Base-by-base conservation (phyloP, 2,329 filamentous ascomycete genomes). In the Esteya vermicola region DNA sequence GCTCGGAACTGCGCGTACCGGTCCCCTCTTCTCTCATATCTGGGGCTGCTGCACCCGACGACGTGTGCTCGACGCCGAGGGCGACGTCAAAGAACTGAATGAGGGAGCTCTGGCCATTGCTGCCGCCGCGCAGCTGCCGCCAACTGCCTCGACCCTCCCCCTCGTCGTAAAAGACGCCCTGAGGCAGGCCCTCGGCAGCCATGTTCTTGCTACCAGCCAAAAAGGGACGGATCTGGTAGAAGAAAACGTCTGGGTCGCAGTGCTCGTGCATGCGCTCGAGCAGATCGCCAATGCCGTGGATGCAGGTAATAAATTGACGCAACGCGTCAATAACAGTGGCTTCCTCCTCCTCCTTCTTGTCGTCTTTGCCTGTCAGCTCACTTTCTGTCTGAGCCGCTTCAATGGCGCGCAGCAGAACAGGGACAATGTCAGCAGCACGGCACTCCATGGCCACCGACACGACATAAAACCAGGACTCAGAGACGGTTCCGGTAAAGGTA, bases 401-500 rank as follows among this genome's bases (percentile, higher is more conserved):
- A n/a, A n/a, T n/a, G n/a, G 88, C 88, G 22, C 70, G 61, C 20
- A 93, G 64, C 78, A 94, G 86, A 41, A 78, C 58, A 0, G 84
- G 81, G 43, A 95, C 78, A 26, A 85, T 74, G 0, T 70, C 65
- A 0, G 78, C 86, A 0, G 81, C 85, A 35, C 78, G 72, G 26
- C 85, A 81, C 61, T 96, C 89, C 55, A 95, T 93, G 16, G 88
- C 86, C 1, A 91, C 81, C 1, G 85, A 93, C 45, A 95, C 47
- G 28, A 91, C 67, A 50, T 88, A 88, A 61, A 96, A 96, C 89
- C 89, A 95, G 50, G 86, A 85, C 59, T 96, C 89, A 49, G 93
- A 86, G 38, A 80, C 62, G 8, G 85, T 91, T 21, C 85, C 88
- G 5, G 86, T 95, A 52, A 94, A 91, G 12, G 88, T 93, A 52